Conservation (phyloP, 139 green algal species). For the Trebouxia sp. region DNA sequence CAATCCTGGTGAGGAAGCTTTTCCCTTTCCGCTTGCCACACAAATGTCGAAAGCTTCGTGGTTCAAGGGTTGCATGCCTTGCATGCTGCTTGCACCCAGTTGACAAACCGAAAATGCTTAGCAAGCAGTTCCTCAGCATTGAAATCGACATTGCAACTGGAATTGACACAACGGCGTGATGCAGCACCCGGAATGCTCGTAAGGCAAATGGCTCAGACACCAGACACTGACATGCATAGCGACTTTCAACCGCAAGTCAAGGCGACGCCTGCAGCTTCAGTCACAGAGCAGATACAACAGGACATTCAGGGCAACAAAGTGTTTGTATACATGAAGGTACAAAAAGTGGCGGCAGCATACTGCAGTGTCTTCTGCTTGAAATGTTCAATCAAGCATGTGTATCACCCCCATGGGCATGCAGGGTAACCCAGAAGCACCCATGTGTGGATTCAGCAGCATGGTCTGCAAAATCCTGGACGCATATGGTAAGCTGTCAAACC, state of each 20-base stretch:
- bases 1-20: not conserved
- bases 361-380: not conserved
- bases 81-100: not conserved
- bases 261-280: constrained; percentile 29
- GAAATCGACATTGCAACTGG: no score
- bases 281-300: constrained; percentile 60
- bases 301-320: constrained; percentile 80
- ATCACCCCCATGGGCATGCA: constrained; percentile 25
- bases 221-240: constrained; percentile 72
- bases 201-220: not conserved
- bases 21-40: no score
- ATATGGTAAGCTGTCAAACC: constrained; percentile 69
- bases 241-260: constrained; percentile 90
- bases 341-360: not conserved
- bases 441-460: constrained; percentile 94
- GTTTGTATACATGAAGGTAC: constrained; percentile 96
- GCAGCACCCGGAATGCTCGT: not conserved
- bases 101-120: no score
- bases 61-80: no score
- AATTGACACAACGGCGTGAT: not conserved
- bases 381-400: not conserved
- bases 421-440: constrained; percentile 72
- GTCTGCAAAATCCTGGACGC: constrained; percentile 83
- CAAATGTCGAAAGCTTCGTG: no score
- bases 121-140: not conserved